Conservation (phyloP, 805 yeast genomes). For the Metschnikowia anglica region DNA sequence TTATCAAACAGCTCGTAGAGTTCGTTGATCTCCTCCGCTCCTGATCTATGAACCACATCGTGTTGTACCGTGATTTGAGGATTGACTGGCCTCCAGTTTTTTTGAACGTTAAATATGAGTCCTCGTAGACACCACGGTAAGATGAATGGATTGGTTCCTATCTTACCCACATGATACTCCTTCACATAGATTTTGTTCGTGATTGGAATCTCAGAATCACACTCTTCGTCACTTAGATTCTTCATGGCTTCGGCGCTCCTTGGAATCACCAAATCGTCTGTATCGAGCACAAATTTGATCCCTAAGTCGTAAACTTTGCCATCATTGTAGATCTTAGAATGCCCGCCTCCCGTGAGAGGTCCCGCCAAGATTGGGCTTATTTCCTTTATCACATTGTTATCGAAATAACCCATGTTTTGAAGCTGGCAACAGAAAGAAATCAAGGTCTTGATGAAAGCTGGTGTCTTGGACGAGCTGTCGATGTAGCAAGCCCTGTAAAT, state of each 20-base stretch:
- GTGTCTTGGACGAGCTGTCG: slow-evolving; percentile 77
- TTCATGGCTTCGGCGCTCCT: slow-evolving; percentile 13
- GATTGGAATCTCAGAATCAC: slow-evolving; percentile 25
- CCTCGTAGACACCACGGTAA: slow-evolving; percentile 95
- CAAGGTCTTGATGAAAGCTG: slow-evolving; percentile 72
- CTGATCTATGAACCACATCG: slow-evolving; percentile 22
- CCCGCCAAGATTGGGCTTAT: slow-evolving; percentile 69
- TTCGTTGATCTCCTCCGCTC: slow-evolving; percentile 53
- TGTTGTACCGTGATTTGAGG: slow-evolving; percentile 38
- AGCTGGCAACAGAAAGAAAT: slow-evolving; percentile 72
- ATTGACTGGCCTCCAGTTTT: slow-evolving; percentile 36
- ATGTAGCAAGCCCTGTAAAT: slow-evolving; percentile 85
- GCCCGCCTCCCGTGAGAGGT: slow-evolving; percentile 93
- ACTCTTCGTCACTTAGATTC: slow-evolving; percentile 2
- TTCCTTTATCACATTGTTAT: slow-evolving; percentile 84
- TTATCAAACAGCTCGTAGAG: slow-evolving; percentile 70
- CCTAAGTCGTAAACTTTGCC: slow-evolving; percentile 82
- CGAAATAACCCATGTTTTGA: slow-evolving; percentile 75
- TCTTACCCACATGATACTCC: slow-evolving; percentile 59
- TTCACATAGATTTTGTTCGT: slow-evolving; percentile 38
- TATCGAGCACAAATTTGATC: slow-evolving; percentile 68
- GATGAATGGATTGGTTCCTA: slow-evolving; percentile 78
- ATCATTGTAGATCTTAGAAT: slow-evolving; percentile 84
- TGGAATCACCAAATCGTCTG: slow-evolving; percentile 57
- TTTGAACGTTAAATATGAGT: slow-evolving; percentile 55